Percentiles rank a stretch among this genome's conserved stretches.
These are phyloP conservation scores for Fusarium graminum DNA, from an alignment of 2,329 filamentous ascomycete species.

Conservation along the genomic window DNA sequence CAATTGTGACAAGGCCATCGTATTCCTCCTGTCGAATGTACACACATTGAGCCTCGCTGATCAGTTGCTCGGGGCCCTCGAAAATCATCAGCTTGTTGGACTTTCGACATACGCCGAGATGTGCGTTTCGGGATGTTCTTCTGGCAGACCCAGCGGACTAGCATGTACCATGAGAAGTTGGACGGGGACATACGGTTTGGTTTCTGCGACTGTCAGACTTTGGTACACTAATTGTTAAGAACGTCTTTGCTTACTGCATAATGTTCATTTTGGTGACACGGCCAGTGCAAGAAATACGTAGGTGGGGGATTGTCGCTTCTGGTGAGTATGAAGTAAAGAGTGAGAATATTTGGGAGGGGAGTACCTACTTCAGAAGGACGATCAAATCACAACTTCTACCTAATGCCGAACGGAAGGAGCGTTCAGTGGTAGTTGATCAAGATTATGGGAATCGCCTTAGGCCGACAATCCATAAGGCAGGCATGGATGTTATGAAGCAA, in stretches of 20 bases:
- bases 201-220: slow-evolving; percentile 5
- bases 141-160: not conserved
- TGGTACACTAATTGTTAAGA: not conserved
- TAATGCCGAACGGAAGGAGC: slow-evolving; percentile 3
- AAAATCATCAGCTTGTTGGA: slow-evolving; percentile 11
- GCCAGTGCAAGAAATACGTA: not conserved
- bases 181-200: slow-evolving; percentile 24
- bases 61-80: slow-evolving; percentile 13
- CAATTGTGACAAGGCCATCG: slow-evolving; percentile 65
- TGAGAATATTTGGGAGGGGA: not conserved
- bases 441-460: not conserved
- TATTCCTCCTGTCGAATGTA: slow-evolving; percentile 73
- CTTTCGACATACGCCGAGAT: not conserved
- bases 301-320: not conserved
- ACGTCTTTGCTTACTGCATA: slow-evolving; percentile 22
- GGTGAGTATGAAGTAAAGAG: not conserved
- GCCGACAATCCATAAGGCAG: slow-evolving; percentile 10
- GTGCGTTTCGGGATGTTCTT: too few species aligned
- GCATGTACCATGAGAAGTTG: not conserved
- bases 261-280: slow-evolving; percentile 23
- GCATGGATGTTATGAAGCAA: not conserved
- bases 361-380: not conserved
- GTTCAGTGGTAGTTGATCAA: not conserved
- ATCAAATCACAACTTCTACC: not conserved
- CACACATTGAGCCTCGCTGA: slow-evolving; percentile 53